Evolutionary conservation across 1,284 basidiomycete genomes (phyloP).

Genomic region (Xerocomus minutiporus): DNA sequence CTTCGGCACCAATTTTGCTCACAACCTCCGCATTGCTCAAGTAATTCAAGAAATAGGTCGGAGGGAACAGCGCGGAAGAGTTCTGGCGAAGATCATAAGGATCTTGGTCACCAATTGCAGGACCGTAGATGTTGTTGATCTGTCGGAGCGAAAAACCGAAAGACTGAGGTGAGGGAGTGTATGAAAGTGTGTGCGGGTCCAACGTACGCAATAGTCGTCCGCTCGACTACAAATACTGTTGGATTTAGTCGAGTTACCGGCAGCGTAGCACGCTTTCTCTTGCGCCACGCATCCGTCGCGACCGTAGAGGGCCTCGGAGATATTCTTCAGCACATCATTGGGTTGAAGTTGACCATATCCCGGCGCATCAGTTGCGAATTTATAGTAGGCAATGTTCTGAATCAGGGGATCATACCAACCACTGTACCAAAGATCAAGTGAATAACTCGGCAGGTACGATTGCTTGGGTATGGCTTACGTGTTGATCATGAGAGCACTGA

Average conservation of each 20-base stretch:
- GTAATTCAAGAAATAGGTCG: conserved; percentile 24
- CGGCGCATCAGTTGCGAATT: conserved; percentile 57
- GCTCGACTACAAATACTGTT: conserved; percentile 48
- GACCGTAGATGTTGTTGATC: conserved; percentile 44
- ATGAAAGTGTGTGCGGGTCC: neutral
- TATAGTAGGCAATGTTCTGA: conserved; percentile 57
- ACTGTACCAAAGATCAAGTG: conserved; percentile 17
- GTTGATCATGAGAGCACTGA: conserved; percentile 51
- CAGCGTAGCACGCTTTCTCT: conserved; percentile 51
- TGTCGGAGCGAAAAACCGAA: conserved; percentile 18
- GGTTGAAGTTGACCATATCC: conserved; percentile 60
- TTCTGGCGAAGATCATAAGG: conserved; percentile 41
- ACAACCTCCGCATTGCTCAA: conserved; percentile 36
- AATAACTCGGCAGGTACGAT: neutral
- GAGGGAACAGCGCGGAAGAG: no score
- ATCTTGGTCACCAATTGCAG: conserved; percentile 51
- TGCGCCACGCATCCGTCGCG: conserved; percentile 49
- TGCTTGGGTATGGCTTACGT: conserved; percentile 34
- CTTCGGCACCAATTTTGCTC: conserved; percentile 50
- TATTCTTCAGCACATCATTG: conserved; percentile 40
- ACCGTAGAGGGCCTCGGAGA: conserved; percentile 48
- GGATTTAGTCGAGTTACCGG: conserved; percentile 42
- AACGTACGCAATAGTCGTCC: conserved; percentile 53
- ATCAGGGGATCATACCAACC: conserved; percentile 65
- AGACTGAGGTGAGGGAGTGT: neutral